Evolutionary conservation across 306 rosid genomes (phyloP).

Genomic region (Acacia melanoxylon): DNA sequence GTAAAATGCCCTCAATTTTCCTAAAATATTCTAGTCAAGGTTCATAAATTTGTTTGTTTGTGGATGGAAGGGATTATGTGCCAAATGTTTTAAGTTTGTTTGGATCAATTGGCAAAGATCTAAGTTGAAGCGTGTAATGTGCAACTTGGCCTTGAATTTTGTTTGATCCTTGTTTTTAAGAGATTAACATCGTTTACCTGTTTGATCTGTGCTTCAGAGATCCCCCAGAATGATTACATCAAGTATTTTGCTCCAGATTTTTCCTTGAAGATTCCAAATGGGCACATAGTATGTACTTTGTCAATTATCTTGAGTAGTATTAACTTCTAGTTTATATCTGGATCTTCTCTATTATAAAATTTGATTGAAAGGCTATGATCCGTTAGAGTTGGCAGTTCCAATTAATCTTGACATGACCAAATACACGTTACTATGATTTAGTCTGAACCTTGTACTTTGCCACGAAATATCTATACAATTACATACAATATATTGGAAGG

Average conservation of each 20-base stretch:
- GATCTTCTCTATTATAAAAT: constrained; percentile 8
- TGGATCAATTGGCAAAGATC: not conserved
- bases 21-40: not conserved
- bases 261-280: constrained; percentile 81
- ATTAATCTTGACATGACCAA: constrained; percentile 17
- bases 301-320: constrained; percentile 14
- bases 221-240: constrained; percentile 89
- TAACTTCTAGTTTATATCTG: not conserved
- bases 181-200: not conserved
- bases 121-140: not conserved
- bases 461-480: not conserved
- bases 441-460: constrained; percentile 19
- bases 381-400: constrained; percentile 4
- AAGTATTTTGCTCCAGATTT: constrained; percentile 89
- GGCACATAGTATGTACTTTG: constrained; percentile 71
- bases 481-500: not conserved
- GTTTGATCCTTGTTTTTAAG: constrained; percentile 14
- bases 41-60: not conserved
- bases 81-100: not conserved
- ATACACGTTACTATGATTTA: not conserved
- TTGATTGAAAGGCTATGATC: constrained; percentile 15
- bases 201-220: constrained; percentile 66
- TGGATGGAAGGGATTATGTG: not conserved
- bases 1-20: not conserved
- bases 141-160: not conserved